Base-by-base conservation (phyloP, 164 flowering plant genomes). In the Malania oleifera region DNA sequence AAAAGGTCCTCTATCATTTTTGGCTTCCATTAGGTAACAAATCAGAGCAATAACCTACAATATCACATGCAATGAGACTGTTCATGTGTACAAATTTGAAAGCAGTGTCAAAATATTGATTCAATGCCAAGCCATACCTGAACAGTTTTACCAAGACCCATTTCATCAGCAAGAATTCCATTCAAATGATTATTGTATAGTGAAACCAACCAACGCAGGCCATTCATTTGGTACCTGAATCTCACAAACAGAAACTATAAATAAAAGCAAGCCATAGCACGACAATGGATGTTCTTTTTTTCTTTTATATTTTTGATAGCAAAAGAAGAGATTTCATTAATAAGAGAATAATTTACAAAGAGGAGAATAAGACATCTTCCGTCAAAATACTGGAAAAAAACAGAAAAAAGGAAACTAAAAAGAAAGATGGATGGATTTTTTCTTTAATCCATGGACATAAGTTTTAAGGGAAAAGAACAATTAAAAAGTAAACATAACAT, bases 81-180 rank as follows among this genome's bases (percentile, higher is more conserved):
- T 29, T 39, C 31, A 34, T 20, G 23, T 12, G 22, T 22, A 20
- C 51, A 60, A 40, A 39, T 48, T 56, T 35, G 14, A 59, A 31
- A 11, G 54, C 57, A 23, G 50, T 18, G 12, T 13, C 8, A 38
- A 27, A 52, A 48, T 26, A 37, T 49, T 26, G n/a, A 2, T 45
- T 49, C 38, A 64, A 26, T 26, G 49, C 19, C 39, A 46, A 47
- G 38, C 46, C 23, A 18, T 70, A 88, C 97, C 93, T 93, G 99
- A 66, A 93, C 96, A 67, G 99, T 93, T 81, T 93, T 93, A 27
- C 99, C 99, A 49, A 93, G 84, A 43, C 99, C 99, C 99, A 93
- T 93, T 78, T 93, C 99, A 77, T 93, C 99, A 56, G 99, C 99
- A 62, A 93, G 89, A 59, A 93, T 93, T 35, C 99, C 99, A 82